These are phyloP conservation scores for Aspergillus tanneri DNA, from an alignment of 2,329 filamentous ascomycete genomes.

Conservation along the genomic window DNA sequence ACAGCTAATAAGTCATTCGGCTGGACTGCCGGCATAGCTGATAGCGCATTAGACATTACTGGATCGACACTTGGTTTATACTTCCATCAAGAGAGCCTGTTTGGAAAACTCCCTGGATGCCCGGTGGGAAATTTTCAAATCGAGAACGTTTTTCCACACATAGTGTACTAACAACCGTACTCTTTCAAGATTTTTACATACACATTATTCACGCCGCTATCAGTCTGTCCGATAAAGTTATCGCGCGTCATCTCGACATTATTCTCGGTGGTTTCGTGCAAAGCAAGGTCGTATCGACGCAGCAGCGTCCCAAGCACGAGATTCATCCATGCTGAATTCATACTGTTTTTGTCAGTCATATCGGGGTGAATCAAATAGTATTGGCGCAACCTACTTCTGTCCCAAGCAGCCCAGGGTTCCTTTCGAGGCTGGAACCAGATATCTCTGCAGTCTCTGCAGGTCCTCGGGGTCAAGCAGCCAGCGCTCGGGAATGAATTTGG, in stretches of 20 bases:
- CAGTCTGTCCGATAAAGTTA: slow-evolving; percentile 21
- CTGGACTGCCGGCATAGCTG: too few relatives aligned
- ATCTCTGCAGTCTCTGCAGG: slow-evolving; percentile 19
- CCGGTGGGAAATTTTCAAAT: too few relatives aligned
- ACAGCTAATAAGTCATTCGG: too few relatives aligned
- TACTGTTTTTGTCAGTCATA: slow-evolving; percentile 5
- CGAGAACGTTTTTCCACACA: too few relatives aligned
- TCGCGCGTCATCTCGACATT: slow-evolving; percentile 31
- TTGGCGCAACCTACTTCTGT: slow-evolving; percentile 20
- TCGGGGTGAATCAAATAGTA: not conserved
- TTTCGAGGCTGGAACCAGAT: slow-evolving; percentile 30
- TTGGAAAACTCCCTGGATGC: too few relatives aligned
- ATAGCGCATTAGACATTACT: too few relatives aligned
- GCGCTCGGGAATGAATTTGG: slow-evolving; percentile 30
- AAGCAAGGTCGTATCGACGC: slow-evolving; percentile 26
- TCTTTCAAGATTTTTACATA: slow-evolving; percentile 10
- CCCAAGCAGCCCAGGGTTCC: slow-evolving; percentile 32
- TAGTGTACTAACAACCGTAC: too few relatives aligned
- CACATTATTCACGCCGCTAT: slow-evolving; percentile 8
- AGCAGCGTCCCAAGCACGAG: slow-evolving; percentile 28
- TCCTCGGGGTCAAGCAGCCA: slow-evolving; percentile 33
- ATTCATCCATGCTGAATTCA: slow-evolving; percentile 23
- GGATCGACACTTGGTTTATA: too few relatives aligned
- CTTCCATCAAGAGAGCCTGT: too few relatives aligned
- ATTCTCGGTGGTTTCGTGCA: slow-evolving; percentile 28